Conservation (phyloP, 345 rosid genomes). For the Capsella bursapastoris region DNA sequence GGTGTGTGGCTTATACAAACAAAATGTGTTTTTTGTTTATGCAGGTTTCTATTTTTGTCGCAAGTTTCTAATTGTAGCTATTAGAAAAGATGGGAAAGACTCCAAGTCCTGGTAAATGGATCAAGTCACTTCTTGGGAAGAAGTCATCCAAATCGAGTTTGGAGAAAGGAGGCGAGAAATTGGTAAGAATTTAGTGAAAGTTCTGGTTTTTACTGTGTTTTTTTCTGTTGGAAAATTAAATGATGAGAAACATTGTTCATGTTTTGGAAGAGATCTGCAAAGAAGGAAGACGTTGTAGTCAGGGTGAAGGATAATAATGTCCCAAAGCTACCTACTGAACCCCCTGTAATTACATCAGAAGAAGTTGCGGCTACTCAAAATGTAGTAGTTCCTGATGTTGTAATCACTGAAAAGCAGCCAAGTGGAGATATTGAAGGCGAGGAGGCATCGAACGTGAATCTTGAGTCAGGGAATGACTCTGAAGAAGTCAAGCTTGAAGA, state of each 20-base stretch:
- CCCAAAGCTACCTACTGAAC: constrained; percentile 41
- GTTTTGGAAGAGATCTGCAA: constrained; percentile 53
- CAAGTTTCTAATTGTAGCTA: constrained; percentile 12
- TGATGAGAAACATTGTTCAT: constrained; percentile 28
- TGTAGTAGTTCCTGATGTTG: constrained; percentile 43
- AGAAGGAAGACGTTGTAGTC: constrained; percentile 56
- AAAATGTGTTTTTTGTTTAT: constrained; percentile 26
- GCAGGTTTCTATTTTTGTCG: constrained; percentile 35
- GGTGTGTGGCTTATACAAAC: constrained; percentile 1
- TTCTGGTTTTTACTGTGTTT: neutral
- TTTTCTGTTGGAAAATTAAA: neutral
- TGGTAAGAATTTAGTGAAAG: constrained; percentile 43
- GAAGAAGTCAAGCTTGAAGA: constrained; percentile 54
- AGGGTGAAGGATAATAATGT: constrained; percentile 49
- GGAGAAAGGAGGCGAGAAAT: constrained; percentile 54
- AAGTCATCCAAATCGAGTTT: constrained; percentile 65
- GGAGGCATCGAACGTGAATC: neutral
- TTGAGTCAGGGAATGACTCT: constrained; percentile 49
- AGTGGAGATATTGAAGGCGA: constrained; percentile 38
- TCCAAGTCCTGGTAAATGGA: constrained; percentile 82
- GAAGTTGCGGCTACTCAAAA: constrained; percentile 38
- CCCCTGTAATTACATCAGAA: constrained; percentile 42
- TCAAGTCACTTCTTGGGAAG: constrained; percentile 73
- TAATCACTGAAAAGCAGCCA: constrained; percentile 38
- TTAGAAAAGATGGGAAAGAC: constrained; percentile 67